A percentile compares a stretch with the other conserved stretches of the same genome.
Conservation (phyloP, 2,329 filamentous ascomycete species). For the Sporothrix inflata region DNA sequence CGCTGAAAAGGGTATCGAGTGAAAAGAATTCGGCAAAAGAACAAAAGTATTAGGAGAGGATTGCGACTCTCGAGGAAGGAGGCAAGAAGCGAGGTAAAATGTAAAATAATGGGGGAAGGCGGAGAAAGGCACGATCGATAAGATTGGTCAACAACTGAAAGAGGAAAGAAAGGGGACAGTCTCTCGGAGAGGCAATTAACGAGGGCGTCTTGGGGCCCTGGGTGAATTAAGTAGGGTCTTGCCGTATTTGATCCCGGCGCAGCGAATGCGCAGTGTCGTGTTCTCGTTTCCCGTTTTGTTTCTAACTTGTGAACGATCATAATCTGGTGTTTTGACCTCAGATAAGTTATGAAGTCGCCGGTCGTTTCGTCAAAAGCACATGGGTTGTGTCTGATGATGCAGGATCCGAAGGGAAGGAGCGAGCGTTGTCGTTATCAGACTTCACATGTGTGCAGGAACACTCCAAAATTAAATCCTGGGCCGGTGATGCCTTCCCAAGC, state of each 20-base stretch:
- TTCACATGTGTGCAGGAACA: background rate
- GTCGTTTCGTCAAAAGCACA: background rate
- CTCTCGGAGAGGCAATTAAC: background rate
- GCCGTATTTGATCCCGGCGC: background rate
- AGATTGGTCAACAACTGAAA: constrained; percentile 1
- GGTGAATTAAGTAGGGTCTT: background rate
- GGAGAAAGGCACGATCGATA: constrained; percentile 19
- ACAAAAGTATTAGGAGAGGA: background rate
- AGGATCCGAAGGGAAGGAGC: background rate
- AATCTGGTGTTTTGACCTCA: background rate
- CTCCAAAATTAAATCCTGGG: background rate
- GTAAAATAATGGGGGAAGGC: background rate
- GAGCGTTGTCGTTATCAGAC: background rate
- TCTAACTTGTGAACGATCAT: background rate
- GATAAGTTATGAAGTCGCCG: background rate
- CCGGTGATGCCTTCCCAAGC: background rate
- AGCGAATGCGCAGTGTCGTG: background rate
- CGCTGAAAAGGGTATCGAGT: background rate
- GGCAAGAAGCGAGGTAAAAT: background rate
- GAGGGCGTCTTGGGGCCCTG: background rate
- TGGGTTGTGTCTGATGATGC: background rate
- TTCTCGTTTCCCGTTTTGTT: background rate
- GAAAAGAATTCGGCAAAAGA: background rate
- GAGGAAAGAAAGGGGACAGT: constrained; percentile 6
- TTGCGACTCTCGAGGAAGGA: background rate